Conservation (phyloP, 2,329 filamentous ascomycete species). For the Rhynchosporium graminicola region DNA sequence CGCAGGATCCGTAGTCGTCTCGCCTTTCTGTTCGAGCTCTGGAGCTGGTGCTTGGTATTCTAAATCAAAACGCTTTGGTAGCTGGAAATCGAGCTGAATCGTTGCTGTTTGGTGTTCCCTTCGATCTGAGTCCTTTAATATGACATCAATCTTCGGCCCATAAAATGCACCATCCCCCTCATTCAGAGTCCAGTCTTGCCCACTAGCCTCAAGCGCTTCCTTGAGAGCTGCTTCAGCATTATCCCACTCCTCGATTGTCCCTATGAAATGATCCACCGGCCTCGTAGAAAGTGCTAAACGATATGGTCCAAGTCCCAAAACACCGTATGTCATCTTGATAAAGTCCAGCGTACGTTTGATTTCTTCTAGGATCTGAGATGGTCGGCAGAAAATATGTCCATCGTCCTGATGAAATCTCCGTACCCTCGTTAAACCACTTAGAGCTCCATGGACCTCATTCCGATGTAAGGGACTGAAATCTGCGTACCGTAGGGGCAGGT, state of each 20-base stretch:
- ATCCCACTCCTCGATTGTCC: conserved; percentile 68
- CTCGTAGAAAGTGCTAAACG: conserved; percentile 77
- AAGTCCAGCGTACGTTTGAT: conserved; percentile 75
- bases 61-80: conserved; percentile 78
- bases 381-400: conserved; percentile 85
- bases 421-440: conserved; percentile 81
- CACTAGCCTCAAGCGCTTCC: conserved; percentile 61
- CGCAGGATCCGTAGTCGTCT: conserved; percentile 51
- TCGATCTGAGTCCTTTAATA: conserved; percentile 75
- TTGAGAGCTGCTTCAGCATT: conserved; percentile 67
- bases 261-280: conserved; percentile 76
- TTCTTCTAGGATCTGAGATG: conserved; percentile 72
- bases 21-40: conserved; percentile 56
- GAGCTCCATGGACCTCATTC: conserved; percentile 79
- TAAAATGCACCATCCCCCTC: conserved; percentile 88
- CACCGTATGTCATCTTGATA: conserved; percentile 69
- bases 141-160: conserved; percentile 88
- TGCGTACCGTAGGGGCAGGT: conserved; percentile 80
- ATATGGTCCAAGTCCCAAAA: conserved; percentile 71
- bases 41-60: conserved; percentile 72
- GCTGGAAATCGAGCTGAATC: conserved; percentile 86
- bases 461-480: conserved; percentile 87
- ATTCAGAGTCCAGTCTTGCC: conserved; percentile 71
- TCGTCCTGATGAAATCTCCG: conserved; percentile 89
- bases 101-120: conserved; percentile 90